Evolutionary conservation across 352 stramenopile genomes (phyloP), one percentile per base, ranked within the genome.

Genomic region (Hyaloperonospora brassicae): DNA sequence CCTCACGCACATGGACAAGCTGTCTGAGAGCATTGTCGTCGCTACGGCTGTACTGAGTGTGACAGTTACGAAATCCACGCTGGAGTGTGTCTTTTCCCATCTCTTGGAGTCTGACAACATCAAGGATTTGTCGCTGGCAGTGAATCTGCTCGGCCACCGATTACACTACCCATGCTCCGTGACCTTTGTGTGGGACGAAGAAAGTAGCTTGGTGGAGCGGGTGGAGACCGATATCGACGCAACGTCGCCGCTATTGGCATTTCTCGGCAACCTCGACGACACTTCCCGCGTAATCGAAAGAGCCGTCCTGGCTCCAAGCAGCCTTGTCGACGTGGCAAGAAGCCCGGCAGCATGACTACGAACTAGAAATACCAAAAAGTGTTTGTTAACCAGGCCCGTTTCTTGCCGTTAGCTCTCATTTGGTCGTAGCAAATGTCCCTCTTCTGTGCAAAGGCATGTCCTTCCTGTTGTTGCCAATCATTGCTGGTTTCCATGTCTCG

Each of bases 121-220:
- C 2, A 54, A 67, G 23, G 60, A 63, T 53, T 61, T 59, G 38
- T 73, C 56, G 0, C 41, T 70, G 8, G 62, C 62, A 48, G 62
- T 70, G 31, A 63, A 62, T 14, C 48, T 76, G 14, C 59, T 69
- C 1, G 64, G 61, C 8, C 63, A 64, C 44, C 62, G 53, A 13
- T 17, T 76, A 7, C 53, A 64, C 11, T 68, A 70, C 39, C 65
- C 65, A 31, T 70, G 60, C 57, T 64, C 56, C 0, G 54, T 73
- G 22, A 38, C 61, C 10, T 72, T 76, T 36, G 55, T 70, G 23
- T 76, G 67, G 64, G 61, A 73, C 46, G 61, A 73, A 57, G 64
- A 52, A 47, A 70, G 49, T 11, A 73, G 54, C n/a, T 47, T 69
- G 2, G 58, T 76, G 7, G 44, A 57, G n/a, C 50, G 63, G 47